Evolutionary conservation across 352 stramenopile genomes (phyloP).

Genomic region (Phytopythium helicoides): DNA sequence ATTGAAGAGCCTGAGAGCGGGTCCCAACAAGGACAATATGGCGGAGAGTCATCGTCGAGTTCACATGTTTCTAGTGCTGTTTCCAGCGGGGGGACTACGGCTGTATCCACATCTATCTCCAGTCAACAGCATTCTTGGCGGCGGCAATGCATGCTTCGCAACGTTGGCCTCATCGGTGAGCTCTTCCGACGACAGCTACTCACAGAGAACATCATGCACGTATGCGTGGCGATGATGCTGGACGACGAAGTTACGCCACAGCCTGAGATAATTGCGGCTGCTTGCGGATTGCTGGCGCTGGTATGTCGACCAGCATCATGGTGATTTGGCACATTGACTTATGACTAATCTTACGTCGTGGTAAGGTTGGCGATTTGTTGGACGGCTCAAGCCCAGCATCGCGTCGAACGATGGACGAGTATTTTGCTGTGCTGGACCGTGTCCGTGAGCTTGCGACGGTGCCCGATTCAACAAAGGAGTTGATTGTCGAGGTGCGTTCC

Average conservation of each 20-base stretch:
- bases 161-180: conserved; percentile 70
- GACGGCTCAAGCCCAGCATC: conserved; percentile 82
- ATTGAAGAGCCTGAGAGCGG: conserved; percentile 60
- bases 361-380: conserved; percentile 71
- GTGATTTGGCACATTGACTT: not conserved
- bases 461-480: conserved; percentile 29
- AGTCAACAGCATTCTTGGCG: conserved; percentile 59
- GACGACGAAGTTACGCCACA: conserved; percentile 68
- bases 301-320: conserved; percentile 17
- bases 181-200: conserved; percentile 77
- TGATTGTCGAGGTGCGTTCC: conserved; percentile 48
- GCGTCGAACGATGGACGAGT: conserved; percentile 79
- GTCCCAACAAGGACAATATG: conserved; percentile 1
- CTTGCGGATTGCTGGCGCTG: conserved; percentile 57
- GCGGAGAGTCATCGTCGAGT: conserved; percentile 10
- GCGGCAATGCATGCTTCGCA: conserved; percentile 72
- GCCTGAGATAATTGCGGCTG: conserved; percentile 61
- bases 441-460: conserved; percentile 41
- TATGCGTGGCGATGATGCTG: conserved; percentile 83
- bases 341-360: not conserved
- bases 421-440: conserved; percentile 67
- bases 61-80: not conserved
- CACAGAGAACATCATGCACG: conserved; percentile 84
- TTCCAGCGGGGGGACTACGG: too few relatives aligned
- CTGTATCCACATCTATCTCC: not conserved